Evolutionary conservation across 495 filamentous ascomycete genomes (phyloP).

Genomic region (Trichoderma virens): DNA sequence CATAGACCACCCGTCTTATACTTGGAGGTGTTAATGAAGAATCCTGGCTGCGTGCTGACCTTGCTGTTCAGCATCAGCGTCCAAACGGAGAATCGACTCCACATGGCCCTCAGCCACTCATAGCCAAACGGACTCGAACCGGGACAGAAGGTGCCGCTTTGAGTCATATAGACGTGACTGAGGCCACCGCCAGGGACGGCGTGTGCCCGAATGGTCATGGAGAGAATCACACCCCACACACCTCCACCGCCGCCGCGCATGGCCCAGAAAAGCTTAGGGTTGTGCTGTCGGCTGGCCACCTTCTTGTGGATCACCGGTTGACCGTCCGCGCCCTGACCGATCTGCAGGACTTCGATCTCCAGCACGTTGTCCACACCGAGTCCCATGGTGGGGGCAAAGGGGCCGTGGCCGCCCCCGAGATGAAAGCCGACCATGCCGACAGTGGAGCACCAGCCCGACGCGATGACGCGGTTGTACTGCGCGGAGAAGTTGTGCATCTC

Average conservation of each 20-base stretch:
- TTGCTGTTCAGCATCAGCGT: constrained; percentile 8
- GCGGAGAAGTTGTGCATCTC: constrained; percentile 9
- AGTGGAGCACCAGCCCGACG: not conserved
- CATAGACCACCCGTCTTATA: not conserved
- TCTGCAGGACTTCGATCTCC: not conserved
- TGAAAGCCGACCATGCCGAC: not conserved
- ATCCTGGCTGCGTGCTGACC: constrained; percentile 12
- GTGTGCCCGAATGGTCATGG: constrained; percentile 28
- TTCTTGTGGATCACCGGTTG: not conserved
- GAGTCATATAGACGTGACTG: not conserved
- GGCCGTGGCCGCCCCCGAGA: not conserved
- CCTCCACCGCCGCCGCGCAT: constrained; percentile 45
- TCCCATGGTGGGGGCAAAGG: not conserved
- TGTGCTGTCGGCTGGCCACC: not conserved
- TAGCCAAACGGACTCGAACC: constrained; percentile 8
- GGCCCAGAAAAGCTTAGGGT: constrained; percentile 44
- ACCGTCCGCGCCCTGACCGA: too few relatives aligned
- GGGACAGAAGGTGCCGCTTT: constrained; percentile 7
- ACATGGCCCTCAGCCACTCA: constrained; percentile 9
- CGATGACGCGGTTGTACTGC: not conserved
- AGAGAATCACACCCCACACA: constrained; percentile 42
- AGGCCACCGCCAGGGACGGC: not conserved
- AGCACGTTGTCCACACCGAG: not conserved
- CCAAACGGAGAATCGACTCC: constrained; percentile 8
- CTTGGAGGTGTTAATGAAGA: constrained; percentile 4